phyloP scores from a whole-genome alignment of 148 eudicot species.

The Fagopyrum homotropicum region DNA sequence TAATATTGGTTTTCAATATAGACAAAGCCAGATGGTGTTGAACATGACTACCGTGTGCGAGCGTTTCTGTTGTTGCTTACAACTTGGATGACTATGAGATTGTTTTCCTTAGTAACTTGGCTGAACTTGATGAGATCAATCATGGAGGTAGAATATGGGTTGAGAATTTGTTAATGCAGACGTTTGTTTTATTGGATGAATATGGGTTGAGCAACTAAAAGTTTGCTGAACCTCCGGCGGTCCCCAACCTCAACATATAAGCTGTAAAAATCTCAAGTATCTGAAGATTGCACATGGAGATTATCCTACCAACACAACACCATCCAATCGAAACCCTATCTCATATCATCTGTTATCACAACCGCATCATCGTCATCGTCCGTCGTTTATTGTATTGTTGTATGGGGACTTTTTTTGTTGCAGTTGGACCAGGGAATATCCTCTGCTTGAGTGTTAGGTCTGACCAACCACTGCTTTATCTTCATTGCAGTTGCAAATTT shows the following conservation, averaged over 20 bases:
- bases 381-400: no score
- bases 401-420: not conserved
- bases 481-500: not conserved
- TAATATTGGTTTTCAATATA: not conserved
- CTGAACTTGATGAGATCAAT: not conserved
- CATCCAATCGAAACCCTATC: not conserved
- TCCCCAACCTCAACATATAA: no score
- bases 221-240: no score
- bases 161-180: no score
- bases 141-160: not conserved
- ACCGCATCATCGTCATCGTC: not conserved
- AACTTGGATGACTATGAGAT: not conserved
- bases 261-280: not conserved
- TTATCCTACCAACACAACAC: not conserved
- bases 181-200: no score
- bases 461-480: not conserved
- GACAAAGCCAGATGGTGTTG: not conserved
- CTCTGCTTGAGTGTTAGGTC: not conserved
- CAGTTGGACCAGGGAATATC: not conserved
- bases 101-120: not conserved
- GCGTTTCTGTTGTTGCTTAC: not conserved
- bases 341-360: not conserved
- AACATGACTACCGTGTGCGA: not conserved
- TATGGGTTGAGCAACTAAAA: no score
- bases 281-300: not conserved